Base-by-base conservation (phyloP, 2,329 filamentous ascomycete species). In the Epichloe scottii region DNA sequence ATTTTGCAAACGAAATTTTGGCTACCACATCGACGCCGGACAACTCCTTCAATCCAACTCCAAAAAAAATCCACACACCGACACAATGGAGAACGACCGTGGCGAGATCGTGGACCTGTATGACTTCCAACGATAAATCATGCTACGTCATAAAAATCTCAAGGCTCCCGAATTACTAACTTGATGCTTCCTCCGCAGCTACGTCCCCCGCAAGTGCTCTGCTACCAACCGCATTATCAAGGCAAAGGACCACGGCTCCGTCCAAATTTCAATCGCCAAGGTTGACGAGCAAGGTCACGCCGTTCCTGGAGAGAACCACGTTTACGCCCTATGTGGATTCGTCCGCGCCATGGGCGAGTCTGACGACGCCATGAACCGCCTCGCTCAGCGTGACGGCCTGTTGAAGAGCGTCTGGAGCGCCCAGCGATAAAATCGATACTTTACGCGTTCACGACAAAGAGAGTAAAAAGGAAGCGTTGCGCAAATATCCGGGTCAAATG, bases 191-290 rank as follows among this genome's bases (percentile, higher is more conserved):
- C 21, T 56, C 52, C 53, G 46, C 70, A 94, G 89, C 73, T 95
- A 95, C 84, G 87, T 95, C 81, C 89, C 89, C 72, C 89, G 91
- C 81, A 97, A 96, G 81, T 97, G 91, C 87, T 89, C 82, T 74
- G 90, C 90, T 66, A 95, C 91, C 74, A 94, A 95, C 88, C 89
- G 93, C 78, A 96, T 97, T 82, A 97, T 98, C 85, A 96, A 96
- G 81, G 89, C 93, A 80, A 96, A 97, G 81, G 93, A 98, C 78
- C 93, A 98, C 82, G 91, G 89, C 66, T 95, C 88, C 58, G 93
- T 97, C 66, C 93, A 98, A 77, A 89, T 98, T 75, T 88, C 85
- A 66, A 79, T 98, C 71, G 91, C 85, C 74, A 97, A 96, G 81
- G 93, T 98, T 66, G 91, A 97, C 75, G 93, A 98, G 85, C 94